These are phyloP conservation scores for Kregervanrija pseudodelftensis DNA, from an alignment of 805 yeast species.

Conservation along the genomic window DNA sequence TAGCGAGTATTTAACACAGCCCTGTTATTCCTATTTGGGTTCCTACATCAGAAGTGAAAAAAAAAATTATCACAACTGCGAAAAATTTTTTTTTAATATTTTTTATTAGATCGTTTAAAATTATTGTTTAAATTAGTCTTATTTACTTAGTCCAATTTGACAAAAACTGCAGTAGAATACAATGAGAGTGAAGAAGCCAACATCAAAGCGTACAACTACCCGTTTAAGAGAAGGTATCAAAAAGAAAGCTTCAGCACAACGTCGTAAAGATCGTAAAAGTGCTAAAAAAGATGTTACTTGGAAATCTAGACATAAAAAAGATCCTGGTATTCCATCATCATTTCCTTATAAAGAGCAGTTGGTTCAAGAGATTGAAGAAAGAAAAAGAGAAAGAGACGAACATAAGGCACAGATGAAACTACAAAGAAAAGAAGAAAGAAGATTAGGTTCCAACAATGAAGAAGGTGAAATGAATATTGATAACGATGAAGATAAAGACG, in stretches of 20 bases:
- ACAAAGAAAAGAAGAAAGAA: slow-evolving; percentile 35
- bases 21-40: no score
- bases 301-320: slow-evolving; percentile 79
- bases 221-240: slow-evolving; percentile 94
- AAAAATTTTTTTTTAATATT: no score
- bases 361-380: slow-evolving; percentile 61
- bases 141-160: not conserved
- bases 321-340: slow-evolving; percentile 90
- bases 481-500: slow-evolving; percentile 32
- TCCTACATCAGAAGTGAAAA: no score
- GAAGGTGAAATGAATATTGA: slow-evolving; percentile 27
- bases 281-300: slow-evolving; percentile 91
- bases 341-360: slow-evolving; percentile 92
- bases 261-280: slow-evolving; percentile 72
- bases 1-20: no score
- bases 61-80: not conserved
- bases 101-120: no score
- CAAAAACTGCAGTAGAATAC: not conserved
- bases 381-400: slow-evolving; percentile 49
- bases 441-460: slow-evolving; percentile 17
- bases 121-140: not conserved
- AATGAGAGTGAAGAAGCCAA: slow-evolving; percentile 43
- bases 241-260: slow-evolving; percentile 90
- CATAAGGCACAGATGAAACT: slow-evolving; percentile 43
- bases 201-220: slow-evolving; percentile 84